These are phyloP conservation scores for Trichosporon coremiiforme DNA, from an alignment of 1,284 basidiomycete species.

Conservation along the genomic window DNA sequence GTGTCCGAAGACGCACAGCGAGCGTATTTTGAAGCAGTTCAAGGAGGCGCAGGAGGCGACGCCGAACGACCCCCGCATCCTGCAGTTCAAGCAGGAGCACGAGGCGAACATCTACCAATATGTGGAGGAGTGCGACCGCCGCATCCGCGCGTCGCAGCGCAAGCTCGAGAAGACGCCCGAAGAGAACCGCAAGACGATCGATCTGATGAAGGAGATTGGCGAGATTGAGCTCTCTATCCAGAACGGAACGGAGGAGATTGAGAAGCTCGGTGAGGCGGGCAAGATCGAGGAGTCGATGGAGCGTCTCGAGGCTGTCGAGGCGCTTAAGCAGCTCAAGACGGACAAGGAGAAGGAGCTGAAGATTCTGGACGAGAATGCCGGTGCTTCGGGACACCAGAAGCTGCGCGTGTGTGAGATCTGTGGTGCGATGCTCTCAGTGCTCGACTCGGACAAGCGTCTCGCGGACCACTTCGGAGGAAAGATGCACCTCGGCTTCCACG, in stretches of 20 bases:
- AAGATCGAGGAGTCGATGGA: constrained; percentile 98
- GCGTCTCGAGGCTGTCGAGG: constrained; percentile 96
- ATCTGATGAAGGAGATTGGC: constrained; percentile 98
- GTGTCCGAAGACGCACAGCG: constrained; percentile 95
- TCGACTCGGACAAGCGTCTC: constrained; percentile 96
- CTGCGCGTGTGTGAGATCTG: constrained; percentile 98
- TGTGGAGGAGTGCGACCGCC: constrained; percentile 96
- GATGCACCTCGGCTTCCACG: constrained; percentile 99
- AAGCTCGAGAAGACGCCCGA: constrained; percentile 98
- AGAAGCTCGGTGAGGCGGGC: constrained; percentile 91
- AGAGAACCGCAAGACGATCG: constrained; percentile 98
- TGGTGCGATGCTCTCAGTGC: constrained; percentile 94
- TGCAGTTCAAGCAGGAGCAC: constrained; percentile 87
- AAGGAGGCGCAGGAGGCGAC: constrained; percentile 72
- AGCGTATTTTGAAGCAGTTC: constrained; percentile 90
- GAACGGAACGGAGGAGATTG: constrained; percentile 97
- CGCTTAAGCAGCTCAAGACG: constrained; percentile 90
- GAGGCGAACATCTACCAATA: constrained; percentile 93
- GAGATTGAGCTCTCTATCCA: constrained; percentile 99
- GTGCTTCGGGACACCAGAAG: constrained; percentile 98
- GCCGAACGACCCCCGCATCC: constrained; percentile 75
- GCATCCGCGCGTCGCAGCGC: constrained; percentile 90
- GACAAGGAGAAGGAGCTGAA: constrained; percentile 98
- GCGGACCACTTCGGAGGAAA: constrained; percentile 99
- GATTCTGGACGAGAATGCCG: constrained; percentile 95